Evolutionary conservation across 768 basidiomycete species (phyloP).

Genomic region (Rhodosporidiobolus odoratus): DNA sequence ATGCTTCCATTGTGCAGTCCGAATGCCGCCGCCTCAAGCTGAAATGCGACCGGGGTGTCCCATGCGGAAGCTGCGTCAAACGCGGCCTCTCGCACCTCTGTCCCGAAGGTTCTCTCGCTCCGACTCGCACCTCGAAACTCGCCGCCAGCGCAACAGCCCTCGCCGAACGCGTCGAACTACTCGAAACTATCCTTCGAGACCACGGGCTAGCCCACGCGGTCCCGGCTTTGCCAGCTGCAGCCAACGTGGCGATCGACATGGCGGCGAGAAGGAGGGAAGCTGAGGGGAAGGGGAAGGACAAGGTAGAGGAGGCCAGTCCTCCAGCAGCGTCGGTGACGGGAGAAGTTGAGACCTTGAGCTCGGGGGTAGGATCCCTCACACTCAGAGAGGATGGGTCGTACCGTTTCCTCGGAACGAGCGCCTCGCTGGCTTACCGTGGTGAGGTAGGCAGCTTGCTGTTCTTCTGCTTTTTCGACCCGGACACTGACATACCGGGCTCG

Average conservation of each 20-base stretch:
- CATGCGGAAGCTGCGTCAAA: constrained; percentile 18
- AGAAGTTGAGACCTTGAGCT: not conserved
- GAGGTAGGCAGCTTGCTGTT: not conserved
- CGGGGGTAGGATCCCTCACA: not conserved
- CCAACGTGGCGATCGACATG: not conserved
- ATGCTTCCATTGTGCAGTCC: not conserved
- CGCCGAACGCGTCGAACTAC: constrained; percentile 1
- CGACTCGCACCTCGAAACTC: not conserved
- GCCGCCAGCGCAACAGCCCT: not conserved
- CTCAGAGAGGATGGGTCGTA: not conserved
- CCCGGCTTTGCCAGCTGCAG: not conserved
- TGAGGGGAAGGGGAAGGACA: not conserved
- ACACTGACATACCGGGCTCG: not conserved
- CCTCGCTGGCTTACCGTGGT: not conserved
- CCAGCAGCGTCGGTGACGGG: not conserved
- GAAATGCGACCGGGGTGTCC: constrained; percentile 14
- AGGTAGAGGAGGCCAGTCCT: not conserved
- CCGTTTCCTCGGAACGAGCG: constrained; percentile 2
- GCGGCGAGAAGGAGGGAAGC: not conserved
- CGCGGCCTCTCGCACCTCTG: not conserved
- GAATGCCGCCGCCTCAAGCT: constrained; percentile 15
- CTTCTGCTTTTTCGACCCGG: not conserved
- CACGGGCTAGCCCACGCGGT: not conserved
- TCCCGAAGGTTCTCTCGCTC: not conserved
- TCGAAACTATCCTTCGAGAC: not conserved